Conservation (phyloP, 1,139 yeast genomes). For the Blastobotrys malaysiensis region DNA sequence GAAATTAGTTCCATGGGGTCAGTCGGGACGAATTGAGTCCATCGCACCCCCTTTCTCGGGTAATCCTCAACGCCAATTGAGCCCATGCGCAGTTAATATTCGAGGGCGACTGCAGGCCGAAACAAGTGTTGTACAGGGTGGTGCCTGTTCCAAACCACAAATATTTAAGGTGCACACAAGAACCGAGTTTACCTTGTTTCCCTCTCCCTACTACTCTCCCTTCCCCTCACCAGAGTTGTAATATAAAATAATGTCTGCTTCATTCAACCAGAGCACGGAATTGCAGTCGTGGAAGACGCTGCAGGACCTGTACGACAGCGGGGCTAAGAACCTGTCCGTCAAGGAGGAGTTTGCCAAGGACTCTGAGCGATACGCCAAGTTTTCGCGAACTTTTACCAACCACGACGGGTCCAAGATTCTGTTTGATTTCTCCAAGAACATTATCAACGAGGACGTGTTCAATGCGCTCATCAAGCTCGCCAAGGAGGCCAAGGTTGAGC, state of each 20-base stretch:
- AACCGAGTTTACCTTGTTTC: no score
- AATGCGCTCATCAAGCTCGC: conserved; percentile 68
- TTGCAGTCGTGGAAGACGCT: conserved; percentile 82
- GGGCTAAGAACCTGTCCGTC: conserved; percentile 66
- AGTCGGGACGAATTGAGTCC: not conserved
- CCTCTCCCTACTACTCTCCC: not conserved
- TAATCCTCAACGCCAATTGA: not conserved
- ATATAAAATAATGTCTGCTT: conserved; percentile 4
- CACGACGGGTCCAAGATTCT: conserved; percentile 82
- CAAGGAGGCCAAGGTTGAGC: conserved; percentile 81
- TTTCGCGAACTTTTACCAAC: conserved; percentile 70
- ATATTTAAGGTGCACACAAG: not conserved
- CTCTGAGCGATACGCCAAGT: conserved; percentile 66
- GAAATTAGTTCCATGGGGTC: not conserved
- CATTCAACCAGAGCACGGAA: conserved; percentile 66
- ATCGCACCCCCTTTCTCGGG: not conserved
- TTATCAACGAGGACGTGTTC: conserved; percentile 79
- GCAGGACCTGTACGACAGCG: conserved; percentile 59
- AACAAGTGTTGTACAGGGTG: not conserved
- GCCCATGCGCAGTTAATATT: not conserved
- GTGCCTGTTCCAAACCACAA: not conserved
- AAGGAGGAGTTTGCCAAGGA: conserved; percentile 73
- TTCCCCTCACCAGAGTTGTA: not conserved
- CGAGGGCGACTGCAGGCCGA: not conserved
- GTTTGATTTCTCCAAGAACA: conserved; percentile 92